Percentiles rank a stretch among this genome's conserved stretches.
These are phyloP conservation scores for Pythium aphanidermatum DNA, from an alignment of 352 stramenopile genomes.

Conservation along the genomic window DNA sequence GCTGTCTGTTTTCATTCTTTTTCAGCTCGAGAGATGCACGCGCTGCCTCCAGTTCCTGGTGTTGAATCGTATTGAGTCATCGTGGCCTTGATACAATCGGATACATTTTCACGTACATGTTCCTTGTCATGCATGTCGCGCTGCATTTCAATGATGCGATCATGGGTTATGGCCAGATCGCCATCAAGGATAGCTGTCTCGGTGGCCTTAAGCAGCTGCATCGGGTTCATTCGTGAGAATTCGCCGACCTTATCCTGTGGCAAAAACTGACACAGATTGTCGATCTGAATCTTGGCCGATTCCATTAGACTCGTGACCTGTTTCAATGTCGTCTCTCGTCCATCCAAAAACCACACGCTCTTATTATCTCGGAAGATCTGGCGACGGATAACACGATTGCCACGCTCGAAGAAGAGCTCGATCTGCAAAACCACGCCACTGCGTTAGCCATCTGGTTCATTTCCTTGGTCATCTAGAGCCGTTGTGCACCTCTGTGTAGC, in stretches of 20 bases:
- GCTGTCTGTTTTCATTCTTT: constrained; percentile 74
- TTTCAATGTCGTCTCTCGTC: constrained; percentile 60
- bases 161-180: constrained; percentile 62
- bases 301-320: constrained; percentile 75
- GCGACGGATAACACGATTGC: constrained; percentile 84
- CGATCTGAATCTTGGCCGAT: constrained; percentile 92
- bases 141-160: constrained; percentile 76
- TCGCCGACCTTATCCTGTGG: constrained; percentile 95
- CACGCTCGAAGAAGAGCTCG: constrained; percentile 84
- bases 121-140: constrained; percentile 63
- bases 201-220: constrained; percentile 67
- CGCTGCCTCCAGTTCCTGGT: constrained; percentile 62
- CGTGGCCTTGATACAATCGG: too few relatives aligned
- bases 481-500: constrained; percentile 83
- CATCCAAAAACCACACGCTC: constrained; percentile 79
- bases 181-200: constrained; percentile 70
- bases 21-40: constrained; percentile 69
- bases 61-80: too few relatives aligned
- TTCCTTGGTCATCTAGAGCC: too few relatives aligned
- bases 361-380: constrained; percentile 90
- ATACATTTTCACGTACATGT: constrained; percentile 32
- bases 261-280: constrained; percentile 99
- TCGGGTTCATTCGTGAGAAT: constrained; percentile 83
- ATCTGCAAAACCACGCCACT: constrained; percentile 69
- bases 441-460: not conserved